Conservation (phyloP, 1,139 yeast genomes). For the Pichia sorboxylosa region DNA sequence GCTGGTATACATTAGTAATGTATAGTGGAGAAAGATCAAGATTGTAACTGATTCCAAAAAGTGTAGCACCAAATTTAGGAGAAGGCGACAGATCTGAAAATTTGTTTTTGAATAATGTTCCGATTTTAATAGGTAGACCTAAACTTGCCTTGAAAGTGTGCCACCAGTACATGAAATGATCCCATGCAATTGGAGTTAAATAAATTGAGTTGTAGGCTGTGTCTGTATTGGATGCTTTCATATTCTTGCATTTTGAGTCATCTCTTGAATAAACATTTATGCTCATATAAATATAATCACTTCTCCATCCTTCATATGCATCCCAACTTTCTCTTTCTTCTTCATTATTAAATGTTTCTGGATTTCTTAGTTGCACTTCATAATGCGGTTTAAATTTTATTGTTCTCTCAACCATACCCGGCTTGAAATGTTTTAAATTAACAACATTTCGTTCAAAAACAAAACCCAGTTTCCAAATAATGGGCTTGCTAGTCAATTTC, state of each 20-base stretch:
- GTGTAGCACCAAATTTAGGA: constrained; percentile 63
- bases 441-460: constrained; percentile 39
- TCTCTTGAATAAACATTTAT: constrained; percentile 47
- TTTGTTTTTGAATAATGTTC: constrained; percentile 41
- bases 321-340: constrained; percentile 41
- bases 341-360: constrained; percentile 36
- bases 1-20: constrained; percentile 60
- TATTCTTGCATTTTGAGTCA: constrained; percentile 7
- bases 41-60: constrained; percentile 72
- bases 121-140: constrained; percentile 68
- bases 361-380: constrained; percentile 54
- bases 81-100: constrained; percentile 26
- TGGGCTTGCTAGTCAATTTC: constrained; percentile 46
- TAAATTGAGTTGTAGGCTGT: constrained; percentile 57
- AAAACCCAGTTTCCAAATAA: constrained; percentile 49
- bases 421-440: constrained; percentile 10
- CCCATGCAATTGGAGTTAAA: constrained; percentile 57
- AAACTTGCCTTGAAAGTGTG: constrained; percentile 53
- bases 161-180: constrained; percentile 81
- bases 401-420: constrained; percentile 33
- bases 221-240: constrained; percentile 7
- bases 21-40: constrained; percentile 63
- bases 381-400: constrained; percentile 60
- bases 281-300: constrained; percentile 72
- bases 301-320: constrained; percentile 70